Evolutionary conservation across 306 rosid species (phyloP).

Genomic region (Vigna hirtella): DNA sequence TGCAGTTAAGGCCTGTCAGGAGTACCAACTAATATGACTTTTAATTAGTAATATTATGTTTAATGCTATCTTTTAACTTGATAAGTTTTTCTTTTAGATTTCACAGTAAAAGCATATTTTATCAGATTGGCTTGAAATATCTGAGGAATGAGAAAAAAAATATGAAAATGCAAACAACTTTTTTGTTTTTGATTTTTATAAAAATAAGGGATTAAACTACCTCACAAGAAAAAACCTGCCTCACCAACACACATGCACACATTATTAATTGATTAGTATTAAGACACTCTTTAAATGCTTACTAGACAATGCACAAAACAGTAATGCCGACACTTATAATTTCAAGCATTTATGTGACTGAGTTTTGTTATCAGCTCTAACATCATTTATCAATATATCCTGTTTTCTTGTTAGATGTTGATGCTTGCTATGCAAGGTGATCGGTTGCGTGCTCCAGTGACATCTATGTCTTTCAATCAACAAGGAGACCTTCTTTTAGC

Average conservation of each 20-base stretch:
- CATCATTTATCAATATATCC: constrained; percentile 40
- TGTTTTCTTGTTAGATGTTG: constrained; percentile 66
- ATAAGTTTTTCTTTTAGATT: constrained; percentile 31
- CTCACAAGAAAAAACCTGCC: neutral
- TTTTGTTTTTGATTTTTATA: constrained; percentile 21
- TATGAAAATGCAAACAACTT: constrained; percentile 16
- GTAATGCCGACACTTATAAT: constrained; percentile 19
- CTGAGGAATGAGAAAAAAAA: constrained; percentile 28
- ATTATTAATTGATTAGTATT: constrained; percentile 13
- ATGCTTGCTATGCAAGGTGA: constrained; percentile 90
- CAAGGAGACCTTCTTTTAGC: constrained; percentile 97
- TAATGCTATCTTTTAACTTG: constrained; percentile 25
- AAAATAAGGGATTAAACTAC: constrained; percentile 19
- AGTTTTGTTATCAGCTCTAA: constrained; percentile 34
- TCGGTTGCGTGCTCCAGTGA: constrained; percentile 71
- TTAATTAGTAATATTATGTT: constrained; percentile 23
- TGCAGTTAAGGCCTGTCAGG: neutral
- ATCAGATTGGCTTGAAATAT: constrained; percentile 28
- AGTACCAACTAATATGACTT: neutral
- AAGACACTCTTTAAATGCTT: constrained; percentile 28
- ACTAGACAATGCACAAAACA: constrained; percentile 13
- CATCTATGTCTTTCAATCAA: constrained; percentile 93
- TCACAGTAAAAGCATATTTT: constrained; percentile 24
- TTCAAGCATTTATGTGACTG: constrained; percentile 41
- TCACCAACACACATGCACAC: neutral